Evolutionary conservation across 1,284 basidiomycete genomes (phyloP).

Genomic region (Trichosporon sp.): DNA sequence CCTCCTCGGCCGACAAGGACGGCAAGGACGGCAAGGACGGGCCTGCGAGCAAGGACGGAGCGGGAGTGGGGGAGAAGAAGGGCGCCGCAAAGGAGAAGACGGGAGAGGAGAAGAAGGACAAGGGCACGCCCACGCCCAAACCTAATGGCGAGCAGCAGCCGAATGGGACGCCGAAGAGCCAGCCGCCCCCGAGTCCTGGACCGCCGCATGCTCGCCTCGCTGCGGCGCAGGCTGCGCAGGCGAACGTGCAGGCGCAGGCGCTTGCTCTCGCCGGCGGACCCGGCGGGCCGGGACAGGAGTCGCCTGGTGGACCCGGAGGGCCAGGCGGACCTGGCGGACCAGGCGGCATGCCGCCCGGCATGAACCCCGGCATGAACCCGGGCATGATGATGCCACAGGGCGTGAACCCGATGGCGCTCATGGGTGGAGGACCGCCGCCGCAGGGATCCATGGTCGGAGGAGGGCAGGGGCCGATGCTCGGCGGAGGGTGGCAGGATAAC

Average conservation of each 20-base stretch:
- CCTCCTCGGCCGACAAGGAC: too few relatives aligned
- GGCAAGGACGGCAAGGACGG: too few relatives aligned
- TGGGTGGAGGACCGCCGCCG: constrained; percentile 19
- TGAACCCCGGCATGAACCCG: background rate
- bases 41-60: too few relatives aligned
- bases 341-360: constrained; percentile 2
- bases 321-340: background rate
- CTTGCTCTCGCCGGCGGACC: background rate
- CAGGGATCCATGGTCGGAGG: constrained; percentile 7
- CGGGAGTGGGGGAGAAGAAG: background rate
- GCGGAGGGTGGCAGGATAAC: constrained; percentile 22
- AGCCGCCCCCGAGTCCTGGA: background rate
- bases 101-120: background rate
- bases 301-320: background rate
- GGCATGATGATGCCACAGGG: constrained; percentile 20
- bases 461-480: constrained; percentile 24
- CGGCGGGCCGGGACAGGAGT: constrained; percentile 3
- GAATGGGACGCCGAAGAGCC: constrained; percentile 1
- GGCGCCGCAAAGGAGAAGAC: background rate
- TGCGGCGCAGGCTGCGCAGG: constrained; percentile 7
- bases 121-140: background rate
- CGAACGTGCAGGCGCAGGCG: constrained; percentile 11
- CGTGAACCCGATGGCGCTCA: constrained; percentile 27
- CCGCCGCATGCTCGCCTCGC: background rate
- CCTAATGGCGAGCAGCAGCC: constrained; percentile 19